Evolutionary conservation across 345 rosid species (phyloP), one percentile per base, ranked within the genome.

Genomic region (Boechera divaricarpa): DNA sequence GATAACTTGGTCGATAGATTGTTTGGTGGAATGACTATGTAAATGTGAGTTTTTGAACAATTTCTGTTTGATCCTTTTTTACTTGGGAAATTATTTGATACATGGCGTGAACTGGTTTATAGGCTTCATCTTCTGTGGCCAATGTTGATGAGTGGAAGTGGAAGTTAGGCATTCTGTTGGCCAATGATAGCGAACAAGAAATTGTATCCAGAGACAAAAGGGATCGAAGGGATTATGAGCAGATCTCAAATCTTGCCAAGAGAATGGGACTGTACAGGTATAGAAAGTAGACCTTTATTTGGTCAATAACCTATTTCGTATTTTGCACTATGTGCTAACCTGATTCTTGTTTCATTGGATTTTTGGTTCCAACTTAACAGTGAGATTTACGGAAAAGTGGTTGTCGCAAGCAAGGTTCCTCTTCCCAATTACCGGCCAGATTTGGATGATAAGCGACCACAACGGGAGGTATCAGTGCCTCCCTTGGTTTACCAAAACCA

Each of bases 101-200:
- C 33, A 33, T 47, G 67, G 44, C 31, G 36, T 47, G 5, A 55
- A 60, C 10, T 64, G 68, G 61, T 61, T 85, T 49, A 31, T 65
- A 92, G 99, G 98, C 96, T 28, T 95, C 99, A 58, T 95, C 98
- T 45, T 85, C 99, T 2, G 97, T 92, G 71, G 96, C 89, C 76
- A 95, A 95, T 83, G 85, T 95, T 62, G 89, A 92, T 69, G 98
- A 91, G 72, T 95, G 99, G 99, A 95, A 92, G 77, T 95, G 99
- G 99, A 95, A 95, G 81, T 91, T 95, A 72, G 81, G 93, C 35
- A 80, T 92, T 84, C 72, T 95, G 41, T 61, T 87, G 72, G 94
- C 87, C 24, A 91, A 79, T 51, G 97, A 86, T 68, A 87, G 84
- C 70, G 96, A 95, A 64, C 89, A 85, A 77, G 99, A 95, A 81